Evolutionary conservation across 257 asterid species (phyloP).

Genomic region (Ajuga chamaepitys): DNA sequence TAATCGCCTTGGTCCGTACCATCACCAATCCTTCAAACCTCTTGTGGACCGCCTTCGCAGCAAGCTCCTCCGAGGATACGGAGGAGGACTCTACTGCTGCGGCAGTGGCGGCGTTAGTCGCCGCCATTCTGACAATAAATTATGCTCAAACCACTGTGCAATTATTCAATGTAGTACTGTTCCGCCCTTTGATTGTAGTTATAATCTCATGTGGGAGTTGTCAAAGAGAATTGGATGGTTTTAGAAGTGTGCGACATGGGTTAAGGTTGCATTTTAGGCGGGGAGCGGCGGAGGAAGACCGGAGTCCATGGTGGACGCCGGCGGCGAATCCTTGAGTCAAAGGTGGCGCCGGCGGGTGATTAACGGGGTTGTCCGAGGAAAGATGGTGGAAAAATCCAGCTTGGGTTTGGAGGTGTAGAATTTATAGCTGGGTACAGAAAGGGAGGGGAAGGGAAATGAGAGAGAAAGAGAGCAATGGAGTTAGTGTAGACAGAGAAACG

Average conservation of each 20-base stretch:
- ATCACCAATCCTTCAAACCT: slow-evolving; percentile 72
- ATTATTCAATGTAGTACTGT: slow-evolving; percentile 13
- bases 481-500: slow-evolving; percentile 12
- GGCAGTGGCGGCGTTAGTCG: slow-evolving; percentile 37
- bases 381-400: slow-evolving; percentile 14
- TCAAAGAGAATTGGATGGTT: not conserved
- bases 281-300: not conserved
- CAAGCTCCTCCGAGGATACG: slow-evolving; percentile 44
- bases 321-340: slow-evolving; percentile 19
- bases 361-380: not conserved
- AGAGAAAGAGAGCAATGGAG: slow-evolving; percentile 16
- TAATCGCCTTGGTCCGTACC: slow-evolving; percentile 86
- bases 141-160: not conserved
- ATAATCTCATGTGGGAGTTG: not conserved
- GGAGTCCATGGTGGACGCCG: slow-evolving; percentile 43
- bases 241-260: not conserved
- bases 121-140: slow-evolving; percentile 31
- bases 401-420: slow-evolving; percentile 11
- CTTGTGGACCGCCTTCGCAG: slow-evolving; percentile 83
- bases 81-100: slow-evolving; percentile 23
- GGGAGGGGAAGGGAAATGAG: not conserved
- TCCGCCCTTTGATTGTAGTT: not conserved
- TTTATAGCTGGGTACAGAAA: not conserved
- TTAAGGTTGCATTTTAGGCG: slow-evolving; percentile 13
- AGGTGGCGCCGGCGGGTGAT: slow-evolving; percentile 29